phyloP scores from a whole-genome alignment of 306 rosid species.

The Mimosa pudica region DNA sequence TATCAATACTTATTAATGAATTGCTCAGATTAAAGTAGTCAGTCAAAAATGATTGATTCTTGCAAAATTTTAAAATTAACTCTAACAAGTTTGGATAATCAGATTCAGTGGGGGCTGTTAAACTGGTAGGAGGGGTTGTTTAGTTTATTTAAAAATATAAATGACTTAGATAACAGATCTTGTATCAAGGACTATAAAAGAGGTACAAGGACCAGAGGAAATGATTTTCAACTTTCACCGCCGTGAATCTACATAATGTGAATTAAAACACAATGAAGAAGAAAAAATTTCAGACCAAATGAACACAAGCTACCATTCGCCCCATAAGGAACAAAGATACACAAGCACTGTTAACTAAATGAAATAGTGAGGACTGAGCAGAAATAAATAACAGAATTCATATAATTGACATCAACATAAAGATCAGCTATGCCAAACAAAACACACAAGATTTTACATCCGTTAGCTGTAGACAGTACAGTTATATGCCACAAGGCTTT shows the following conservation, averaged over 20 bases:
- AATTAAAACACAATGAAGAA: background rate
- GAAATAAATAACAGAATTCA: background rate
- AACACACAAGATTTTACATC: background rate
- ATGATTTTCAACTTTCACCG: background rate
- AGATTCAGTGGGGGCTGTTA: background rate
- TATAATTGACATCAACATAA: conserved; percentile 4
- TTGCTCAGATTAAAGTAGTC: background rate
- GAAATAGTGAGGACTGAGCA: background rate
- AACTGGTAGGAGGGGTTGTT: background rate
- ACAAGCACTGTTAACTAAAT: background rate
- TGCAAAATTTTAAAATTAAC: background rate
- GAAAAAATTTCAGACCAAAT: background rate
- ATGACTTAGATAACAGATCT: background rate
- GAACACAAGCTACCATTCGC: background rate
- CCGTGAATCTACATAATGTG: background rate
- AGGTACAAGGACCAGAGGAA: background rate
- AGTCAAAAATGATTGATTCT: too few species aligned
- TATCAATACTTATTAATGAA: background rate
- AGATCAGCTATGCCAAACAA: background rate
- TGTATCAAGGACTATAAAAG: background rate
- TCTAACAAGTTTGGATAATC: background rate
- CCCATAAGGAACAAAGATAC: background rate
- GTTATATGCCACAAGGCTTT: background rate
- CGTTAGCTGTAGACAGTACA: background rate
- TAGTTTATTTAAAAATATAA: background rate